Evolutionary conservation across 305 asterid genomes (phyloP), one percentile per base, ranked within the genome.

Genomic region (Ajuga reptans): DNA sequence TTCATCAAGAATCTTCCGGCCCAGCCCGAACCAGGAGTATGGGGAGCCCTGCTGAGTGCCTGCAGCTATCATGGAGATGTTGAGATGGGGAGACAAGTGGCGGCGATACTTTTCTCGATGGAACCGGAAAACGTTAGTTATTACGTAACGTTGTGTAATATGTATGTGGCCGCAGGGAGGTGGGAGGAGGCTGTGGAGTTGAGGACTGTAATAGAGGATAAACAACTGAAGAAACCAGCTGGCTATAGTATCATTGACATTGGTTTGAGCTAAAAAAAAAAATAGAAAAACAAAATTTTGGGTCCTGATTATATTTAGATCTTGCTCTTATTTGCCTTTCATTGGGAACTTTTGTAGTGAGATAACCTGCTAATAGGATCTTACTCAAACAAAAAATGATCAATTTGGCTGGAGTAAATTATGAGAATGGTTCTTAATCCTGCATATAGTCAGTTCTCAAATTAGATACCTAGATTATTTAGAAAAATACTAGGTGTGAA

Each of bases 151-250:
- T 62, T 83, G 62, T 80, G 86, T 64, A 86, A 84, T 72, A 81
- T 83, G 84, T 88, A 86, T 68, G 84, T 83, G 12, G 82, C 78
- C 53, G 87, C 86, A 51, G 89, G 89, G 51, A 86, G 81, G 65
- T 88, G 92, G 92, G 87, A 80, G 66, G 90, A 86, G 63, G 90
- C 92, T 63, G 84, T 85, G 73, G 86, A 77, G 75, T 76, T 86
- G 87, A 86, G 92, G 69, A 79, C 64, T 73, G 43, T 68, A 31
- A 74, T 86, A 58, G 77, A 77, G 72, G 77, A 74, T 39, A 83
- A 74, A 63, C 83, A 72, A 14, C 78, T 84, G 14, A 84, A 70
- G 83, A 88, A 84, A 76, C 81, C 74, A 34, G 80, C 68, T 72
- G 89, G 86, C 64, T 80, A 55, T 41, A 84, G 92, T 78, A 63